phyloP scores from a whole-genome alignment of 176 grass and related monocot species.

The Eleusine indica region DNA sequence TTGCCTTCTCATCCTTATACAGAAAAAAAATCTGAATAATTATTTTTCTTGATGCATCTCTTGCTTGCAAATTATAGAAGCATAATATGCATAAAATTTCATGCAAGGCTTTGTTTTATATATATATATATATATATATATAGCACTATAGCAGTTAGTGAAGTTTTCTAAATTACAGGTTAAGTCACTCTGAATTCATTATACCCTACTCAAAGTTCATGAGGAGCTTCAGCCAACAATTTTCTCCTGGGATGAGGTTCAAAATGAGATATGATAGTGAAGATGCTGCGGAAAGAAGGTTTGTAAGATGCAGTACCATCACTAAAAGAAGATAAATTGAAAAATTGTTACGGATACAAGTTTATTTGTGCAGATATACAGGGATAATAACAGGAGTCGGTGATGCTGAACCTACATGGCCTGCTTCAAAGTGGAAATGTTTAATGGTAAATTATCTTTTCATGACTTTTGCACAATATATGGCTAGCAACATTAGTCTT shows the following conservation, averaged over 20 bases:
- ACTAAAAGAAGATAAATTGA: slow-evolving; percentile 3
- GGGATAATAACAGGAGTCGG: slow-evolving; percentile 75
- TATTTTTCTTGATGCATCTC: background rate
- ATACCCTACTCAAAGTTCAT: slow-evolving; percentile 84
- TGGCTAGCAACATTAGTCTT: background rate
- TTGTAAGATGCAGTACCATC: background rate
- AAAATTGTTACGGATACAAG: background rate
- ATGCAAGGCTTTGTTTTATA: background rate
- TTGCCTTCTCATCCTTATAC: background rate
- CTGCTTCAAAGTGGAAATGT: slow-evolving; percentile 94
- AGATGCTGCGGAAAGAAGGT: slow-evolving; percentile 89
- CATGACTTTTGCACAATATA: background rate
- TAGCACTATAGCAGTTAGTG: background rate
- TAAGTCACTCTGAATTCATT: slow-evolving; percentile 81
- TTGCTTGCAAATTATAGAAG: background rate
- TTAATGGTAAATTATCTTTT: slow-evolving; percentile 53
- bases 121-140: background rate
- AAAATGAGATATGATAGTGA: slow-evolving; percentile 94
- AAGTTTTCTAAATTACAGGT: slow-evolving; percentile 48
- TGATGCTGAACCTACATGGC: slow-evolving; percentile 78
- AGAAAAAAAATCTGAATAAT: background rate
- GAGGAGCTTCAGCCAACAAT: slow-evolving; percentile 67
- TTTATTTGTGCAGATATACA: slow-evolving; percentile 58
- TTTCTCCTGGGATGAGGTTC: slow-evolving; percentile 83
- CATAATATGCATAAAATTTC: background rate